phyloP scores from a whole-genome alignment of 495 filamentous ascomycete genomes.

The Thozetella sp. region DNA sequence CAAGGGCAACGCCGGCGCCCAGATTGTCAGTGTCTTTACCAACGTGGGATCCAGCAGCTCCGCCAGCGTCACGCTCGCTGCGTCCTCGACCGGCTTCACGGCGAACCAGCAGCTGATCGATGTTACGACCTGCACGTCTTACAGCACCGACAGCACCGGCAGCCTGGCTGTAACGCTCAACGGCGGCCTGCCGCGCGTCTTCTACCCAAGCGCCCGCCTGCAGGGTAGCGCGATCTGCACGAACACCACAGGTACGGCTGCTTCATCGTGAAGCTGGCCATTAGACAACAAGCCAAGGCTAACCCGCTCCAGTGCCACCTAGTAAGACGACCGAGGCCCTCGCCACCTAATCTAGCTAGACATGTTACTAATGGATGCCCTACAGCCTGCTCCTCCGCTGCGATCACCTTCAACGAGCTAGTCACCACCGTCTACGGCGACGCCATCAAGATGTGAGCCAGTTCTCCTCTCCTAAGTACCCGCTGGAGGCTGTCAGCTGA shows the following conservation, averaged over 20 bases:
- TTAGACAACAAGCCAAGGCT: background rate
- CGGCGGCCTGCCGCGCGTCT: conserved; percentile 52
- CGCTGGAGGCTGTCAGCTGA: background rate
- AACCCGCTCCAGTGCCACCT: conserved; percentile 10
- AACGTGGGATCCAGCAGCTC: conserved; percentile 55
- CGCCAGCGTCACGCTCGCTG: conserved; percentile 47
- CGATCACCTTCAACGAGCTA: conserved; percentile 59
- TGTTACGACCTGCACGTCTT: conserved; percentile 47
- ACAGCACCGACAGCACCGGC: conserved; percentile 44
- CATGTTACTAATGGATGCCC: conserved; percentile 6
- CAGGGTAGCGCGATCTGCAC: conserved; percentile 39
- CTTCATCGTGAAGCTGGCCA: too few relatives aligned
- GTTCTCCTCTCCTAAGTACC: background rate
- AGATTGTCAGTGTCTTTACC: conserved; percentile 62
- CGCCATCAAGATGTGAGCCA: conserved; percentile 51
- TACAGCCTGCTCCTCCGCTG: conserved; percentile 36
- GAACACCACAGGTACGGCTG: conserved; percentile 1
- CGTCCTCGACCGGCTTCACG: conserved; percentile 40
- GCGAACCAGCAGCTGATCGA: conserved; percentile 43
- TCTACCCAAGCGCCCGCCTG: conserved; percentile 39
- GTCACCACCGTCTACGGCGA: conserved; percentile 58
- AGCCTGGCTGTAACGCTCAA: conserved; percentile 45
- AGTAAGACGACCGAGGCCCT: background rate
- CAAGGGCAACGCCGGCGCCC: conserved; percentile 57
- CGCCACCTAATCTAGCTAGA: background rate